Percentiles rank a stretch among this genome's conserved stretches.
These are phyloP conservation scores for Allomyces macrogynus DNA, from an alignment of 192 early-diverging fungal genomes.

Conservation along the genomic window DNA sequence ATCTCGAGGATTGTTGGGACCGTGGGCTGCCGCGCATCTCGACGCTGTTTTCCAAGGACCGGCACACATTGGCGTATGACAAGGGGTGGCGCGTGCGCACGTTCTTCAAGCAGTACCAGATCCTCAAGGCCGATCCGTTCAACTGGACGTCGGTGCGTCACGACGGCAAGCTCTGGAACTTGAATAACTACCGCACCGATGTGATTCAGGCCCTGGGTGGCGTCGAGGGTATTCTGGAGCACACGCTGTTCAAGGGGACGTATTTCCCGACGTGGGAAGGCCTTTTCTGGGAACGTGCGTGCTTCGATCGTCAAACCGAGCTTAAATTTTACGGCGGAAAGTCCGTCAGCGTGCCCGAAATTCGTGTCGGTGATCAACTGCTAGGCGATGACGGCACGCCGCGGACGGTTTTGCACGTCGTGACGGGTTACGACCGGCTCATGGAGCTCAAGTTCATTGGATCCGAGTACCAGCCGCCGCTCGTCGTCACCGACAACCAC, in stretches of 20 bases:
- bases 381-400: constrained; percentile 27
- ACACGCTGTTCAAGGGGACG: constrained; percentile 95
- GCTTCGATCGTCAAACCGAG: constrained; percentile 15
- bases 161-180: constrained; percentile 79
- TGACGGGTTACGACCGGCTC: constrained; percentile 1
- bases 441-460: no score
- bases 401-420: constrained; percentile 14
- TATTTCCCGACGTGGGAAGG: constrained; percentile 98
- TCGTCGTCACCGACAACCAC: constrained; percentile 15
- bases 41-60: constrained; percentile 94
- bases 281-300: constrained; percentile 86
- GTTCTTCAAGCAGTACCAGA: constrained; percentile 94
- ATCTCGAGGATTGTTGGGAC: constrained; percentile 97
- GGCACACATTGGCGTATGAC: constrained; percentile 97
- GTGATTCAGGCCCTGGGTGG: constrained; percentile 98
- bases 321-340: constrained; percentile 15
- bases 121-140: constrained; percentile 88
- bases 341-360: constrained; percentile 11
- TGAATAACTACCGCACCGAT: constrained; percentile 95
- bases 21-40: constrained; percentile 96
- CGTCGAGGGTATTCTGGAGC: constrained; percentile 95
- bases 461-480: constrained; percentile 6
- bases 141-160: constrained; percentile 77
- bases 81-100: constrained; percentile 96
- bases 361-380: constrained; percentile 15